These are phyloP conservation scores for Pythium aquatile DNA, from an alignment of 352 stramenopile genomes.

Conservation along the genomic window DNA sequence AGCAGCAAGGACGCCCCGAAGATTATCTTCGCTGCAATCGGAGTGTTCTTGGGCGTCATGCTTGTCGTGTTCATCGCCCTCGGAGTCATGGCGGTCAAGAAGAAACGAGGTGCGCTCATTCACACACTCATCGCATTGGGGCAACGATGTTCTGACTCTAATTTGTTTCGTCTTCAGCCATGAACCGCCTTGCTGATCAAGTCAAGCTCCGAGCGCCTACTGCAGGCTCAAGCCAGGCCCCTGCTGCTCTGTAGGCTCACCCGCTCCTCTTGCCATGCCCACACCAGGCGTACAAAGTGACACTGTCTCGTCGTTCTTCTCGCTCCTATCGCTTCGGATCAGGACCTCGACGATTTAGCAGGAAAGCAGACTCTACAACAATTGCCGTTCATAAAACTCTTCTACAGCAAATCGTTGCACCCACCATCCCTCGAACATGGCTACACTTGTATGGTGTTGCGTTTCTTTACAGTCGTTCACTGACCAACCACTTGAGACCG, in stretches of 20 bases:
- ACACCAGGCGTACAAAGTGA: not conserved
- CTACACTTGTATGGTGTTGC: too few species aligned
- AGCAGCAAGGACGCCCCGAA: slow-evolving; percentile 62
- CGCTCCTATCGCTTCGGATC: too few species aligned
- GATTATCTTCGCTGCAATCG: slow-evolving; percentile 71
- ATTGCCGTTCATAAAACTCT: not conserved
- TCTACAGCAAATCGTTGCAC: too few species aligned
- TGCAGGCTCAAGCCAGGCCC: slow-evolving; percentile 36
- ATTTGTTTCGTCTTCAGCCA: slow-evolving; percentile 34
- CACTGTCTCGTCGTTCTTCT: not conserved
- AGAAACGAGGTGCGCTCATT: slow-evolving; percentile 56
- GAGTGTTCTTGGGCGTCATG: slow-evolving; percentile 72
- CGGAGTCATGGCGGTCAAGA: slow-evolving; percentile 64
- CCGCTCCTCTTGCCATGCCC: not conserved
- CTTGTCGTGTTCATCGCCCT: slow-evolving; percentile 73
- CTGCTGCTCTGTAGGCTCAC: slow-evolving; percentile 25
- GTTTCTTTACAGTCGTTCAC: too few species aligned
- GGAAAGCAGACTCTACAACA: not conserved
- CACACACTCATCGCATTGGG: not conserved
- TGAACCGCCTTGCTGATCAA: slow-evolving; percentile 62
- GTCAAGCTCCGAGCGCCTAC: slow-evolving; percentile 45
- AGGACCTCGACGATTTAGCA: not conserved
- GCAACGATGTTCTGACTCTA: slow-evolving; percentile 3
- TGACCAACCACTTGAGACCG: not conserved
- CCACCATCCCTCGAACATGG: too few species aligned